Evolutionary conservation across 768 basidiomycete genomes (phyloP), one percentile per base, ranked within the genome.

Genomic region (Tylopilus sp.): DNA sequence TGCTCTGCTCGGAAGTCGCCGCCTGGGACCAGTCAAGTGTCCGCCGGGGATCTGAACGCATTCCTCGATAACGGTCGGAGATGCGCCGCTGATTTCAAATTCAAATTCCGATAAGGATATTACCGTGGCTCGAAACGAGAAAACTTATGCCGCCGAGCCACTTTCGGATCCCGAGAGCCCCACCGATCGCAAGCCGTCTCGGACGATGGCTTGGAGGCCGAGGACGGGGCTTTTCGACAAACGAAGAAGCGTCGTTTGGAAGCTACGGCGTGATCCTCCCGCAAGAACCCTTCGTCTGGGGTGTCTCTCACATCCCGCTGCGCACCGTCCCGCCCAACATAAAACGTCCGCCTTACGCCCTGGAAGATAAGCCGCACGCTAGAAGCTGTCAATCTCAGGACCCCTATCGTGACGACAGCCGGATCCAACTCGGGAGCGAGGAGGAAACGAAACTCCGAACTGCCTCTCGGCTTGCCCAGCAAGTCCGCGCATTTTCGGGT

Each of bases 221-320:
- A 30, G 12, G 25, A 19, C 61, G 61, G 4, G 42, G 37, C 17
- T n/a, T 60, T 36, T 60, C 58, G 0, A 40, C 42, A 6, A 49
- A 55, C 5, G 57, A 63, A 37, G 52, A 50, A 4, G 53, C 50
- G 41, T 68, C 74, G 56, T 81, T 80, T 52, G 84, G 84, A 16
- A 59, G 62, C 21, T 88, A 86, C 72, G 73, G 71, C 44, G 68
- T 88, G 29, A 83, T 89, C 47, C 72, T 88, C 13, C 87, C 86
- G 1, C 64, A 75, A 21, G 86, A 88, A 58, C 86, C 86, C 0
- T 83, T 78, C 52, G 71, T 84, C 17, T 81, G 79, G 66, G 86
- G 86, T 12, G 80, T 83, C 11, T 72, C 78, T 17, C 85, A 88
- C 55, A 84, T 89, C 33, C 62, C 58, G 4, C 78, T 77, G 25